These are phyloP conservation scores for Leccinum arenicola DNA, from an alignment of 768 basidiomycete genomes.

Conservation along the genomic window DNA sequence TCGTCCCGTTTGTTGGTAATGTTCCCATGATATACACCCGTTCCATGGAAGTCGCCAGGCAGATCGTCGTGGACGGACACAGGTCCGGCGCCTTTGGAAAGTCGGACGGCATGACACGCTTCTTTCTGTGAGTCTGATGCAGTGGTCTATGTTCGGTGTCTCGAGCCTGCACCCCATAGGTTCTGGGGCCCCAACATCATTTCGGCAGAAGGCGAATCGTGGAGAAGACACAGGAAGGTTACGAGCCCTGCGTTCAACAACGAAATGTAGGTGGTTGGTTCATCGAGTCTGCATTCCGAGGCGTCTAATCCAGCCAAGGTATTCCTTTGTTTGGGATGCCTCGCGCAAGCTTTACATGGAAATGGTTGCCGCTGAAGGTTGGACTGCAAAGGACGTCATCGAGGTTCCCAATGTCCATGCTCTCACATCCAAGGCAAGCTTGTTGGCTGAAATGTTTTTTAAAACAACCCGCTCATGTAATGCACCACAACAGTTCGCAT, in stretches of 20 bases:
- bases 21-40: constrained; percentile 21
- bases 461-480: neutral
- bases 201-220: constrained; percentile 9
- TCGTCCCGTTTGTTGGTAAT: constrained; percentile 21
- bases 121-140: constrained; percentile 17
- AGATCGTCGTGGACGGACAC: constrained; percentile 19
- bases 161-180: constrained; percentile 4
- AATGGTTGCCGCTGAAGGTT: constrained; percentile 17
- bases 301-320: constrained; percentile 10
- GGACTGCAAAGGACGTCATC: constrained; percentile 14
- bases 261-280: constrained; percentile 16
- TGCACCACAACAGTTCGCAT: constrained; percentile 12
- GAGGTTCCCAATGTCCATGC: constrained; percentile 14
- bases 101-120: constrained; percentile 3
- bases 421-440: constrained; percentile 20
- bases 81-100: constrained; percentile 20
- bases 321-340: constrained; percentile 21
- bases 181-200: constrained; percentile 21
- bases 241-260: constrained; percentile 23
- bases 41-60: constrained; percentile 20
- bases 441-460: neutral
- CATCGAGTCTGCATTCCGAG: neutral
- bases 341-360: constrained; percentile 20
- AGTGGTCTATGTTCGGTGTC: neutral
- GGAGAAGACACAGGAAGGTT: constrained; percentile 24